A percentile compares a stretch with the other conserved stretches of the same genome.
phyloP scores from a whole-genome alignment of 345 rosid species.

The Rhodomyrtus tomentosa region DNA sequence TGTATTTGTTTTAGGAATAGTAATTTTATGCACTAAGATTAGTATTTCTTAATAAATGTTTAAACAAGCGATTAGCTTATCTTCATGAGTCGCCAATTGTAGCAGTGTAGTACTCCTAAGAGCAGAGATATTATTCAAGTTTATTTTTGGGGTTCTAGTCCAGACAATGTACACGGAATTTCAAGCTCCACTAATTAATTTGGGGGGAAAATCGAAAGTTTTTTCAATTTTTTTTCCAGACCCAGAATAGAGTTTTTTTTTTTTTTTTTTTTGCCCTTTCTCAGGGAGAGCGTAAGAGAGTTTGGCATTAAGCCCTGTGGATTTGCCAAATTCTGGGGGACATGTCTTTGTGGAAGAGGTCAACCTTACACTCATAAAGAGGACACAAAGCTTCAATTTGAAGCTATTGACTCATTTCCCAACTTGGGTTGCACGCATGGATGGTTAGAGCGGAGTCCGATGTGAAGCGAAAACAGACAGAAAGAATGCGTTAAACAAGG shows the following conservation, averaged over 20 bases:
- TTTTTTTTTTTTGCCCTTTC: neutral
- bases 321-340: slow-evolving; percentile 14
- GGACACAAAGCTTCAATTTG: slow-evolving; percentile 13
- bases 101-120: neutral
- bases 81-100: neutral
- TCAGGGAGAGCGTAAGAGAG: neutral
- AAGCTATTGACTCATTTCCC: slow-evolving; percentile 30
- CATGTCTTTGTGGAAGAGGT: neutral
- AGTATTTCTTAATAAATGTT: neutral
- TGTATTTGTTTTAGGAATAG: neutral
- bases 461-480: neutral
- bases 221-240: accelerated
- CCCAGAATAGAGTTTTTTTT: neutral
- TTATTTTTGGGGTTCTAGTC: neutral
- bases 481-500: neutral
- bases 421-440: slow-evolving; percentile 1
- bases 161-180: neutral
- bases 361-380: slow-evolving; percentile 28
- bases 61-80: neutral
- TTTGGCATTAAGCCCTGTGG: neutral
- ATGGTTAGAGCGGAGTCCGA: neutral
- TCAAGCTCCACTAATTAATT: neutral
- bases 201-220: neutral
- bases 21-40: neutral
- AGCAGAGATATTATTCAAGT: neutral